Base-by-base conservation (phyloP, 2,329 filamentous ascomycete species). In the Venturia effusa region DNA sequence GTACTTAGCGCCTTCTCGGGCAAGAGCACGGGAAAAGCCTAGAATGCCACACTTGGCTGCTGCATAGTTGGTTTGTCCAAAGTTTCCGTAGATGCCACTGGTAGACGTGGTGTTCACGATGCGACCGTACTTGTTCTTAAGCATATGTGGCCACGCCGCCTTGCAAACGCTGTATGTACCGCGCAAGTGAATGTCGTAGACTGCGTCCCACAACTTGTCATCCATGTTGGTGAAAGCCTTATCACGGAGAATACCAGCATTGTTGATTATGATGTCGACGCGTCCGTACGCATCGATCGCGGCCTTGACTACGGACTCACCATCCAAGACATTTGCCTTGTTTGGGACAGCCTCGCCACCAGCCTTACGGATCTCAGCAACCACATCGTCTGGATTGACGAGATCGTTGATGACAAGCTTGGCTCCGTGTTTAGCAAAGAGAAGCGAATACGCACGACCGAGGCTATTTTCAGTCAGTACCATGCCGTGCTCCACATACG, bases 171-270 rank as follows among this genome's bases (percentile, higher is more conserved):
- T 96, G 81, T 93, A 96, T 67, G 92, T 96, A 70, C 92, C 91
- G 69, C 90, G 86, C 61, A 95, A 84, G 75, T 96, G 92, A 64
- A 96, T 90, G 70, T 90, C 88, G 76, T 96, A 76, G 69, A 96
- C 90, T 62, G 88, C 83, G 71, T 95, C 85, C 90, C 92, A 96
- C 70, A 90, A 82, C 73, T 84, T 87, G 74, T 96, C 92, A 66
- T 91, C 89, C 91, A 96, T 96, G 81, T 96, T 96, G 76, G 82
- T 83, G 77, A 96, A 96, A 55, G 92, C 90, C 84, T 96, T 96
- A 81, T 96, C 92, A 59, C 92, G 86, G 61, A 96, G 84, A 70
- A 96, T 96, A 72, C 92, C 92, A 63, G 92, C 92, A 72, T 96
- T 96, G 84, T 96, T 96, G 79, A 96, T 83, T 67, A 96, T 76